phyloP scores from a whole-genome alignment of 257 asterid genomes.

The Solanum dulcamara region DNA sequence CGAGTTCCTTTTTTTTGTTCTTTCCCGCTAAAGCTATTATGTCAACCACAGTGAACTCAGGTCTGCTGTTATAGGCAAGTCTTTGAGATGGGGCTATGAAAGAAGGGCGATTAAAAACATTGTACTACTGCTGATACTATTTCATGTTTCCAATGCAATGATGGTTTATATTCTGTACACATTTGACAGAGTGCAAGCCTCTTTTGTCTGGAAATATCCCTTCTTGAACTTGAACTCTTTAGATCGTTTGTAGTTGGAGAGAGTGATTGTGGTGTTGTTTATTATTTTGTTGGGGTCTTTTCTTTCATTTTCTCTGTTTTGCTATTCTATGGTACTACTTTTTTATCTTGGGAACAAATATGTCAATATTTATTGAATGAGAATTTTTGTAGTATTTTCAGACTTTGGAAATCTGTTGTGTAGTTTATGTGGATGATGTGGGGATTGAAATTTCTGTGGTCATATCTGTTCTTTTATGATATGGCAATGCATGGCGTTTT shows the following conservation, averaged over 20 bases:
- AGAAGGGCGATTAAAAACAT: neutral
- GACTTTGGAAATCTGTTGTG: neutral
- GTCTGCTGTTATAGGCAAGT: neutral
- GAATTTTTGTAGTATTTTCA: constrained; percentile 1
- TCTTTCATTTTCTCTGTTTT: neutral
- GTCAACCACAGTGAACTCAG: neutral
- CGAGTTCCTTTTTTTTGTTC: neutral
- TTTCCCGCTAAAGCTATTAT: neutral
- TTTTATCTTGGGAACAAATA: neutral
- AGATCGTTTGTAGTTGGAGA: neutral
- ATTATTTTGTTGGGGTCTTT: neutral
- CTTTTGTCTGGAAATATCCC: neutral
- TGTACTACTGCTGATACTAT: neutral
- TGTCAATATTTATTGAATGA: neutral
- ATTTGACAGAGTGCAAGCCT: no score
- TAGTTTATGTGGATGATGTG: neutral
- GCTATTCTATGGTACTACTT: neutral
- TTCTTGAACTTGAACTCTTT: neutral
- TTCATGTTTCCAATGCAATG: neutral
- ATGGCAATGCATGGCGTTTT: neutral
- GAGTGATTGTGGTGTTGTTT: neutral
- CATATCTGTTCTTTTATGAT: neutral
- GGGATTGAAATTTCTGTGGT: neutral
- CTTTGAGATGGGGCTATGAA: neutral
- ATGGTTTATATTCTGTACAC: no score